Base-by-base conservation (phyloP, 371 early-diverging fungal species). In the Lichtheimia hyalospora region DNA sequence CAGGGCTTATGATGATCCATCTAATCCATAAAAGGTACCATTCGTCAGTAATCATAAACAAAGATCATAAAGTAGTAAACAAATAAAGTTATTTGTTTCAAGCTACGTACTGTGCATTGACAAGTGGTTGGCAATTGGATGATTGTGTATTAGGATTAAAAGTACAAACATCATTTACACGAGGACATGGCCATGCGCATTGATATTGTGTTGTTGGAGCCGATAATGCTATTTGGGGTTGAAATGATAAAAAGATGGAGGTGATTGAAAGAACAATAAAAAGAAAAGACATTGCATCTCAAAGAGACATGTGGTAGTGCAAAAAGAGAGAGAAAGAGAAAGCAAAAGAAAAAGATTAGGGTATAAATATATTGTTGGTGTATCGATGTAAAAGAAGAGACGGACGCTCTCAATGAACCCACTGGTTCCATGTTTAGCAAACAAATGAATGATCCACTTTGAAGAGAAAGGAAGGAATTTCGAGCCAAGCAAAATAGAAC, bases 391-490 rank as follows among this genome's bases (percentile, higher is more conserved):
- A 48, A 57, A 57, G 57, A 57, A 57, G 49, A 41, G 57, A 57
- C 57, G 57, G 49, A 59, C 60, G 60, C 42, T 39, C 39, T n/a
- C 49, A 54, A 53, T 54, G 40, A 53, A 54, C 49, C 54, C 14
- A 46, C 8, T 25, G 39, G 42, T n/a, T 27, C 53, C 43, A 60
- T 16, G 46, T 21, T 52, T 52, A 43, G 55, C 41, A 41, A 24
- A 40, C 14, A 40, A 28, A 40, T 41, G 41, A 54, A 41, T 20
- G 28, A 44, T 48, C 57, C 42, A 44, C 21, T 6, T 25, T 18
- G 54, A 54, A 52, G 28, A 51, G 59, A 58, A 58, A 49, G 52
- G 16, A 58, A 48, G 49, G 54, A 61, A 53, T 34, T 44, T 53
- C 49, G 61, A 48, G 53, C 27, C 23, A 48, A 54, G 54, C 61